Conservation (phyloP, 2,329 filamentous ascomycete genomes). For the Thermoascus crustaceus region DNA sequence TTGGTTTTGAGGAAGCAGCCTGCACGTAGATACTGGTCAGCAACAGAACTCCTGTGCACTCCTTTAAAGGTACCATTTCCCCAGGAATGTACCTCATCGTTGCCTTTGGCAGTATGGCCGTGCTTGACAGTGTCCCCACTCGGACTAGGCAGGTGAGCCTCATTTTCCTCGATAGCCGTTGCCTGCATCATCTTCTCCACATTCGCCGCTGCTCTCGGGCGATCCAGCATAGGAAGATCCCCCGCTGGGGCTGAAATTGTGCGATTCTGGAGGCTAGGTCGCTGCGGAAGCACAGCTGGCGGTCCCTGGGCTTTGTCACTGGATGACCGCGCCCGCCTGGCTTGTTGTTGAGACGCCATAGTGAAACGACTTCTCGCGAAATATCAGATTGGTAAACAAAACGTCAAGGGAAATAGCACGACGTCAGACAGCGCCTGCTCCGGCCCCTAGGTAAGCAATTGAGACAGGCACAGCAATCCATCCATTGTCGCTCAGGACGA, state of each 20-base stretch:
- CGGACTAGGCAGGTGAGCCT: conserved; percentile 10
- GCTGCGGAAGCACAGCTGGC: conserved; percentile 16
- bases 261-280: conserved; percentile 25
- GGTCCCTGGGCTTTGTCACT: conserved; percentile 23
- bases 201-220: conserved; percentile 13
- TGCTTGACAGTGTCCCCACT: conserved; percentile 10
- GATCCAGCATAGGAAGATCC: conserved; percentile 20
- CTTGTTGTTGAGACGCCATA: conserved; percentile 15
- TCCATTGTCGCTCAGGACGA: conserved; percentile 24
- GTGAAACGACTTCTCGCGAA: neutral
- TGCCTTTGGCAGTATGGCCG: conserved; percentile 7
- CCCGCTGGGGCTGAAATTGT: conserved; percentile 29
- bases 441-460: conserved; percentile 21
- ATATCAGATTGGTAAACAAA: neutral
- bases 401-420: no score
- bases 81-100: conserved; percentile 20
- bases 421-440: no score
- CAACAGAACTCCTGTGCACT: no score
- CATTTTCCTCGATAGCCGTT: conserved; percentile 24
- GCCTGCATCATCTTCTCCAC: conserved; percentile 13
- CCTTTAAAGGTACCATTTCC: no score
- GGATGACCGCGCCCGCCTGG: conserved; percentile 22
- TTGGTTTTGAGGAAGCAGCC: conserved; percentile 18
- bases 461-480: conserved; percentile 19
- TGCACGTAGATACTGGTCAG: conserved; percentile 5